Evolutionary conservation across 2,329 filamentous ascomycete genomes (phyloP), one percentile per base, ranked within the genome.

Genomic region (Canariomyces notabilis): DNA sequence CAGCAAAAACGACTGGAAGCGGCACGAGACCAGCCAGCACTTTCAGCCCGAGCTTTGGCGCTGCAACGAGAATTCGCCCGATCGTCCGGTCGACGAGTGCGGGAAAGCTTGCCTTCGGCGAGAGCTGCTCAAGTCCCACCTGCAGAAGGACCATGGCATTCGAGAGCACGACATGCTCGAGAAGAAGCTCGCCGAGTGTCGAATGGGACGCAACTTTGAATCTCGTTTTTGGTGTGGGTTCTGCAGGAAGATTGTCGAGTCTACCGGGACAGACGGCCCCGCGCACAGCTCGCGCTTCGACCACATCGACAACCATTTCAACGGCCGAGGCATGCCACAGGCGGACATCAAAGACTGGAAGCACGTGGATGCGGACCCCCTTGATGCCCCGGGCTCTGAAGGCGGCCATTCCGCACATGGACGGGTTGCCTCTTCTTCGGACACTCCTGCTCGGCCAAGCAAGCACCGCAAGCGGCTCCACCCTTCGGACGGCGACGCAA

Each of bases 1-100:
- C n/a, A 90, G 86, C 64, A 95, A 95, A 61, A 90, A 89, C 49
- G 90, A 96, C 64, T 96, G 81, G 90, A 95, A 94, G 62, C 80
- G 90, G 1, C 90, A 96, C 59, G 91, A 96, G 60, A 85, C 81
- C 54, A 81, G 78, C 14, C 85, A 91, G 59, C 89, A 95, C 62
- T 80, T 78, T 50, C 79, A 85, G 48, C 64, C 77, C 5, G 83
- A 89, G 58, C 74, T 75, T 38, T 95, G 86, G 82, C 79, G 77
- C 22, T 95, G 89, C 60, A 71, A 76, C 22, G 64, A 75, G 39
- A 38, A 21, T 38, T 16, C 44, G 4, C 35, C 18, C 5, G 32
- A 29, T 20, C 35, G 19, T 19, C 22, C 26, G 4, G 18, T 14
- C 15, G 21, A 64, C 2, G 52, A 54, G 2, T 93, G 87, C 57